Evolutionary conservation across 2,329 filamentous ascomycete species (phyloP).

Genomic region (Fusarium tuaranense): DNA sequence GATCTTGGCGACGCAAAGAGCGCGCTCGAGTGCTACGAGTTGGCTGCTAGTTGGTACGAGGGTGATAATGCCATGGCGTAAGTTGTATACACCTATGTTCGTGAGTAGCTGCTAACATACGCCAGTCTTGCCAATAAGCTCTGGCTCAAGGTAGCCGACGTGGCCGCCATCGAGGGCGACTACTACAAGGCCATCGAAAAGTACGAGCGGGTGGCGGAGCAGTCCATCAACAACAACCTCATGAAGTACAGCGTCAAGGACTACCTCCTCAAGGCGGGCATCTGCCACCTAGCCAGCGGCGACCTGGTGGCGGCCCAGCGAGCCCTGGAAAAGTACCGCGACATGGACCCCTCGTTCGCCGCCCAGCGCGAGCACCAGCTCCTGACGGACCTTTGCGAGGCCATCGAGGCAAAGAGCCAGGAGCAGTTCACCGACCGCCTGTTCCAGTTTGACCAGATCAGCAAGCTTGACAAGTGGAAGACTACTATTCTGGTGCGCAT

Average conservation of each 20-base stretch:
- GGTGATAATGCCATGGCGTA: conserved; percentile 86
- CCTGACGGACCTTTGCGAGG: conserved; percentile 79
- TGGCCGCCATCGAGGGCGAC: conserved; percentile 83
- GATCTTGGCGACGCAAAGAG: conserved; percentile 82
- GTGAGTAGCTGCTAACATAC: not conserved
- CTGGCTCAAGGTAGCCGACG: conserved; percentile 90
- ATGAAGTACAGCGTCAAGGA: conserved; percentile 97
- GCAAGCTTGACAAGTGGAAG: conserved; percentile 98
- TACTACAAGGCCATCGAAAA: conserved; percentile 86
- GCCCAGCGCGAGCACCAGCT: conserved; percentile 85
- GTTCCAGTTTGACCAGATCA: conserved; percentile 91
- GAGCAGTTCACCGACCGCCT: conserved; percentile 88
- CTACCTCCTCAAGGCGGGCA: conserved; percentile 92
- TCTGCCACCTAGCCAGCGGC: conserved; percentile 82
- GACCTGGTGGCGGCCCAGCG: conserved; percentile 84
- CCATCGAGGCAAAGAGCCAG: conserved; percentile 81
- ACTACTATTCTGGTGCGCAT: conserved; percentile 84
- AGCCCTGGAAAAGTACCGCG: conserved; percentile 84
- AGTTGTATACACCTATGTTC: conserved; percentile 47
- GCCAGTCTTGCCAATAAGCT: conserved; percentile 89
- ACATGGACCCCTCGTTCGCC: conserved; percentile 81
- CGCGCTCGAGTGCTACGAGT: conserved; percentile 86
- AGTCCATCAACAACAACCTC: conserved; percentile 87
- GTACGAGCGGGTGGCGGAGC: conserved; percentile 85
- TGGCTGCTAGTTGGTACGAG: conserved; percentile 90